Evolutionary conservation across 441 rosid genomes (phyloP), one percentile per base, ranked within the genome.

Genomic region (Brassica hybrid): DNA sequence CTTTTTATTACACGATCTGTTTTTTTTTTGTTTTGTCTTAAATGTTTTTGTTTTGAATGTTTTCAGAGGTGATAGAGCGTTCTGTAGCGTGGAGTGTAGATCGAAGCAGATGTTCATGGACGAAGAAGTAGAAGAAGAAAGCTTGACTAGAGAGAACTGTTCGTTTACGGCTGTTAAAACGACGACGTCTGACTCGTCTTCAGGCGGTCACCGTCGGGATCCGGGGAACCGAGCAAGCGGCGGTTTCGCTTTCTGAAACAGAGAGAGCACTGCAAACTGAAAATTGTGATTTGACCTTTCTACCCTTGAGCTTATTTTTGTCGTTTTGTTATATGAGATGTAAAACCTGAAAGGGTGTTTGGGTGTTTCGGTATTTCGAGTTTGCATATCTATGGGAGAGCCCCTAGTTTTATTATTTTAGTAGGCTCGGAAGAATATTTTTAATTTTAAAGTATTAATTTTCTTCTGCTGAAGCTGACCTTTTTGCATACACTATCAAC

Each of bases 11-110:
- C 19, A 7, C 17, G n/a, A 9, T 43, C 9, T 54, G 27, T 30
- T 8, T 23, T 7, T 23, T 8, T 52, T 6, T 50, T 1, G 1
- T n/a, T 14, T n/a, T n/a, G 8, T 62, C 17, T 18, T 8, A 1
- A 1, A 17, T 71, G 1, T 30, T n/a, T n/a, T n/a, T n/a, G n/a
- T n/a, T n/a, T n/a, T 3, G 30, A 25, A 25, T 25, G 30, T 25
- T 30, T 45, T 65, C 62, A 91, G 98, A 72, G 97, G 98, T 57
- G 97, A 91, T 71, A 89, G 81, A 61, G 98, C 80, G 54, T 94
- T 94, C 70, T 91, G 98, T 80, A 90, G 97, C 84, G 89, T 72
- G 88, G 93, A 90, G 88, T 94, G 98, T 85, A 85, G 98, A 85
- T 85, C 88, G 85, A 85, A 84, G 81, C 96, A 94, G 80, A 94